phyloP scores from a whole-genome alignment of 1,139 yeast genomes.

The Scheffersomyces parashehatae region DNA sequence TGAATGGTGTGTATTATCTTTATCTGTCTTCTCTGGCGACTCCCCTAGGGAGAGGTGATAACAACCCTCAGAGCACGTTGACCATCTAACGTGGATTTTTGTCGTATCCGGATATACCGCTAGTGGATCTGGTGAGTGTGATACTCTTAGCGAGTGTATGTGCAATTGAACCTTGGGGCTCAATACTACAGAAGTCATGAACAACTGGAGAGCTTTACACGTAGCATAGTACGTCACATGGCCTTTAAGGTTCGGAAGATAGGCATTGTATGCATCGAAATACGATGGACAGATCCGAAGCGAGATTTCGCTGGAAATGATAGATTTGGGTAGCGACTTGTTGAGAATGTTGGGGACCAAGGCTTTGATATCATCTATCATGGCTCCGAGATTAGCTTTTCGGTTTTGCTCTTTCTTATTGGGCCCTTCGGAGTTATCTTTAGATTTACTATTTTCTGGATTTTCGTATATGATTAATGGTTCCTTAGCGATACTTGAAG shows the following conservation, averaged over 20 bases:
- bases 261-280: constrained; percentile 45
- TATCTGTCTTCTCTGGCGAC: constrained; percentile 1
- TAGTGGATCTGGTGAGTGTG: constrained; percentile 18
- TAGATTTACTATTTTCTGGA: no score
- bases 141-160: constrained; percentile 43
- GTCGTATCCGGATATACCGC: constrained; percentile 47
- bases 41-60: constrained; percentile 33
- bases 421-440: no score
- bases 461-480: no score
- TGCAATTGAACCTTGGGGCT: constrained; percentile 52
- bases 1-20: constrained; percentile 14
- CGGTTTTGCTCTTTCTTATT: constrained; percentile 18
- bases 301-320: constrained; percentile 53
- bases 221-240: constrained; percentile 56
- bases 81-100: constrained; percentile 61
- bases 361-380: constrained; percentile 50
- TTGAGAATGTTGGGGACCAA: constrained; percentile 61
- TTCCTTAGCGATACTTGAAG: no score
- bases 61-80: constrained; percentile 58
- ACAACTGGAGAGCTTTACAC: constrained; percentile 53
- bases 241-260: constrained; percentile 64
- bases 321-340: constrained; percentile 47
- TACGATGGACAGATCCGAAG: constrained; percentile 66
- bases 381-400: constrained; percentile 62
- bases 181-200: constrained; percentile 54